Base-by-base conservation (phyloP, 1,284 basidiomycete genomes). In the Leccinum solheimii region DNA sequence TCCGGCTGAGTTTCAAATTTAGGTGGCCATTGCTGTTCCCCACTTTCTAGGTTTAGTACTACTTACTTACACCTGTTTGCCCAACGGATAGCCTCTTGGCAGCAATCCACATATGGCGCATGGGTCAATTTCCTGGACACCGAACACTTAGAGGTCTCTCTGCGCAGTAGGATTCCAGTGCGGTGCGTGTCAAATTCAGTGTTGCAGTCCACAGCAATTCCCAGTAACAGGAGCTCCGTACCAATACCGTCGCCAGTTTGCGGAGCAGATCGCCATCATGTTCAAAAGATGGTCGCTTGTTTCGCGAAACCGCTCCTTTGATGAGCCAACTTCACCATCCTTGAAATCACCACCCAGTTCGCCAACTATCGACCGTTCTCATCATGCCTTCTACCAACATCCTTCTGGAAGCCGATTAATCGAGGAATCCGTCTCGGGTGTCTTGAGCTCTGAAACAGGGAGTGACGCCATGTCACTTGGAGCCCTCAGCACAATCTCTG, bases 371-470 rank as follows among this genome's bases (percentile, higher is more conserved):
- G 19, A 34, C 30, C 60, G 32, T 10, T 3, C 4, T 2, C 52
- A 36, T 30, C 45, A 21, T 21, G 0, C 36, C 5, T 61, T 62
- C 4, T 65, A 68, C 43, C 72, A 65, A 14, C 64, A 68, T 27
- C 56, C 65, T 27, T 66, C 67, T 13, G 74, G 71, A 16, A 73
- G 72, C 56, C 69, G 71, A 26, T 75, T 76, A 56, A 67, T 60
- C 19, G 74, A 73, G n/a, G 72, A 68, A 1, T 38, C 64, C 2
- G 58, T 67, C 19, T 73, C 72, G 3, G 73, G 62, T 0, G 58
- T 75, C 32, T 57, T 72, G 36, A 73, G 60, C n/a, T 64, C 70
- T 16, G 72, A 75, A 43, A 59, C 64, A 1, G 69, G 62, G 19
- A 69, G 66, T 34, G 62, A 73, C 23, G 43, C 57, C 30, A 51